phyloP scores from a whole-genome alignment of 306 rosid genomes.

The Fagus sylvatica region DNA sequence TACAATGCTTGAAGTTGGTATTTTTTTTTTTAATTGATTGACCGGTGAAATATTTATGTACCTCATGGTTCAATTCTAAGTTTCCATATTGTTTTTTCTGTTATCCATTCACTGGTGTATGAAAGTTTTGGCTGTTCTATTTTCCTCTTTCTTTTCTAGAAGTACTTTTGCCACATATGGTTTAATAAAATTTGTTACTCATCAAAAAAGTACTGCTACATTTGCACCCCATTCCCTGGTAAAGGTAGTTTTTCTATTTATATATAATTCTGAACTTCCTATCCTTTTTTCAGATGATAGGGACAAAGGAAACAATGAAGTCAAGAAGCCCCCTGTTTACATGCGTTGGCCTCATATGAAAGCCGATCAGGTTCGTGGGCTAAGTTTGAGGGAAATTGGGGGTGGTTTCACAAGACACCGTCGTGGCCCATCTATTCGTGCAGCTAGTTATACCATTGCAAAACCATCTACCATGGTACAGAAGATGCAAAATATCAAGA shows the following conservation, averaged over 20 bases:
- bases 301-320: conserved; percentile 49
- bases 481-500: conserved; percentile 87
- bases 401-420: conserved; percentile 96
- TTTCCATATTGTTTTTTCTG: neutral
- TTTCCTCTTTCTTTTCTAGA: neutral
- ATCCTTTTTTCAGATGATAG: conserved; percentile 53
- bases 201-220: neutral
- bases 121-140: neutral
- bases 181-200: too few species aligned
- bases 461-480: conserved; percentile 96
- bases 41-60: neutral
- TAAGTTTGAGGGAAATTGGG: conserved; percentile 93
- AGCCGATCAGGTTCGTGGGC: conserved; percentile 95
- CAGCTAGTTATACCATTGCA: conserved; percentile 94
- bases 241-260: conserved; percentile 4
- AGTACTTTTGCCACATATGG: conserved; percentile 1
- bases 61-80: neutral
- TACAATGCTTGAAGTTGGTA: conserved; percentile 1
- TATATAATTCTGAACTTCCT: conserved; percentile 16
- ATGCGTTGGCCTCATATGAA: conserved; percentile 99
- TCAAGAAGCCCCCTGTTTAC: conserved; percentile 59
- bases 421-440: conserved; percentile 92
- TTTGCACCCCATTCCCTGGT: neutral
- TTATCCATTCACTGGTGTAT: neutral
- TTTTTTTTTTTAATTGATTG: neutral